Evolutionary conservation across 164 flowering plant species (phyloP).

Genomic region (Sedum album): DNA sequence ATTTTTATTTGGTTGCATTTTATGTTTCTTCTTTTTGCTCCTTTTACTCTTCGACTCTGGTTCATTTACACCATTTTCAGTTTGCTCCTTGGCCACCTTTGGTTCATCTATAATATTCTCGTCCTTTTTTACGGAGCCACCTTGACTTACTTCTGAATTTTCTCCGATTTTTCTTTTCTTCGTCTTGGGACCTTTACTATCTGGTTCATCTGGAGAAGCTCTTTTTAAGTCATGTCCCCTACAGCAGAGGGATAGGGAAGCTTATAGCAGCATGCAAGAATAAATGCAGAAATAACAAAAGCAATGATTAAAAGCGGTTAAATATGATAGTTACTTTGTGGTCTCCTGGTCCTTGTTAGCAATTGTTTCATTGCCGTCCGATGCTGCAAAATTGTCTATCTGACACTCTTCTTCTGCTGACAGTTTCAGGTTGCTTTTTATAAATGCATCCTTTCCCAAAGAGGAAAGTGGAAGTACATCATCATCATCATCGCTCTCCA

Average conservation of each 20-base stretch:
- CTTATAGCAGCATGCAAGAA: not conserved
- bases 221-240: conserved; percentile 5
- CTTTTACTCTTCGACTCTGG: conserved; percentile 19
- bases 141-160: conserved; percentile 9
- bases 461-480: conserved; percentile 17
- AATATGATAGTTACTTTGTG: not conserved
- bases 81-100: conserved; percentile 3
- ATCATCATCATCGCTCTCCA: conserved; percentile 20
- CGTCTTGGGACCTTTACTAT: conserved; percentile 11
- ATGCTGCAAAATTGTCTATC: not conserved
- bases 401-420: conserved; percentile 7
- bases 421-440: not conserved
- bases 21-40: conserved; percentile 23
- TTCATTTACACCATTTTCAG: conserved; percentile 2
- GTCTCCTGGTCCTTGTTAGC: not conserved
- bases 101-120: conserved; percentile 6
- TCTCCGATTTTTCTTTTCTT: conserved; percentile 15
- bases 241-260: not conserved
- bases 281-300: not conserved
- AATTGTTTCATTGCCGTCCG: not conserved
- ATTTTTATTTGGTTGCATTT: conserved; percentile 12
- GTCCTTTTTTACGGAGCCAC: not conserved
- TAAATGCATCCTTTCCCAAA: conserved; percentile 4
- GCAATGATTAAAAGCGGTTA: not conserved
- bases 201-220: conserved; percentile 6